A percentile compares a stretch with the other conserved stretches of the same genome.
phyloP scores from a whole-genome alignment of 257 asterid genomes.

The Solanum infundibuliforme region DNA sequence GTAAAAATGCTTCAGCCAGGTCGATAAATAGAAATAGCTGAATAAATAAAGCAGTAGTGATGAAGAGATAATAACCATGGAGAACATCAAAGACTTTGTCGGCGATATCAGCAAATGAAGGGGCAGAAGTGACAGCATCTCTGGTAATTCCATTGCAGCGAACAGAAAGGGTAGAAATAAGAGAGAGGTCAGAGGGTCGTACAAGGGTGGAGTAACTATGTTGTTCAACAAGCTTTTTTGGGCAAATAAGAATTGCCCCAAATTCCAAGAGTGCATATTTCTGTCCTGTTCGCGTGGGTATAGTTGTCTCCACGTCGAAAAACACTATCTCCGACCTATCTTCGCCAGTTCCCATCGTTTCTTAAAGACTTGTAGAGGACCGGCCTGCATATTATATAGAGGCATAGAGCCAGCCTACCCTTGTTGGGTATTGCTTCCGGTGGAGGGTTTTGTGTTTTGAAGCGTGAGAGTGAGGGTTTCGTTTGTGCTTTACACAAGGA shows the following conservation, averaged over 20 bases:
- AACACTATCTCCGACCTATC: constrained; percentile 76
- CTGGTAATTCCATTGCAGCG: constrained; percentile 75
- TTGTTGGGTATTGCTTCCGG: background rate
- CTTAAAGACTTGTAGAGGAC: background rate
- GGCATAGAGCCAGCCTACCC: background rate
- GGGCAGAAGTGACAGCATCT: constrained; percentile 69
- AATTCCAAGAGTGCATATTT: constrained; percentile 70
- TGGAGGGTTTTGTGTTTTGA: background rate
- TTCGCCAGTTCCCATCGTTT: constrained; percentile 13
- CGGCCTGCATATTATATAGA: background rate
- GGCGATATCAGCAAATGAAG: constrained; percentile 62
- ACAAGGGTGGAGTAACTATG: constrained; percentile 62
- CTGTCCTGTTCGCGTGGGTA: constrained; percentile 70
- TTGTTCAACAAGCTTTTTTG: constrained; percentile 80
- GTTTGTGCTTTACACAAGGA: background rate
- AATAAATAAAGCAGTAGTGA: background rate
- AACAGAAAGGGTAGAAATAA: constrained; percentile 56
- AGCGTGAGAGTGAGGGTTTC: background rate
- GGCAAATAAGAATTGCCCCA: constrained; percentile 84
- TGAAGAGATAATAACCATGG: constrained; percentile 33
- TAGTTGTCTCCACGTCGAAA: constrained; percentile 89
- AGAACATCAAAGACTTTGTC: constrained; percentile 64
- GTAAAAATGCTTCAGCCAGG: no score
- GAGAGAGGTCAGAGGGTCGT: constrained; percentile 65
- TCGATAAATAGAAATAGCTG: no score